Percentiles rank a stretch among this genome's conserved stretches.
Conservation (phyloP, 2,329 filamentous ascomycete genomes). For the Arthroderma uncinatum region DNA sequence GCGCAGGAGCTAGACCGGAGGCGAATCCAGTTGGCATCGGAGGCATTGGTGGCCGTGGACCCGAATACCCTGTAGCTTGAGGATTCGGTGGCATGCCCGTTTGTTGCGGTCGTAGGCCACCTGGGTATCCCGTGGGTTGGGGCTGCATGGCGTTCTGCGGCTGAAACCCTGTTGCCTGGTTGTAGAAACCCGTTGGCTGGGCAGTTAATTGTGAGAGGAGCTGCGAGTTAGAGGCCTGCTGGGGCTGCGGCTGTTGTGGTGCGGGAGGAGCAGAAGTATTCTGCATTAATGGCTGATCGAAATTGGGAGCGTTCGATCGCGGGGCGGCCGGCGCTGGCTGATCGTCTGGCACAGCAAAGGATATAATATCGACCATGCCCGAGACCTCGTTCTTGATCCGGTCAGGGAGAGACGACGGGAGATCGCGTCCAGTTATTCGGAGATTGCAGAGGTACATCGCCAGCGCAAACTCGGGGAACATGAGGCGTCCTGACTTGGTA, state of each 20-base stretch:
- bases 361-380: conserved; percentile 99
- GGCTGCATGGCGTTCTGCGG: conserved; percentile 36
- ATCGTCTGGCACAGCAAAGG: conserved; percentile 79
- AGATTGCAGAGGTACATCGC: conserved; percentile 98
- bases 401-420: conserved; percentile 67
- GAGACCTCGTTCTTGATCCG: conserved; percentile 92
- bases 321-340: conserved; percentile 40
- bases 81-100: conserved; percentile 62
- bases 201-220: conserved; percentile 47
- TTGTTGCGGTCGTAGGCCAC: conserved; percentile 51
- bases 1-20: conserved; percentile 47
- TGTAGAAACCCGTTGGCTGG: conserved; percentile 40
- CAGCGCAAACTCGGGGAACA: conserved; percentile 94
- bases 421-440: conserved; percentile 71
- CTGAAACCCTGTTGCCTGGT: conserved; percentile 59
- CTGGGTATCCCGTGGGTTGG: conserved; percentile 36
- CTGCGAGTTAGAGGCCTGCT: conserved; percentile 59
- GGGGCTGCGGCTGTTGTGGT: conserved; percentile 54
- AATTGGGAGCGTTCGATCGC: conserved; percentile 58
- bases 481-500: conserved; percentile 86
- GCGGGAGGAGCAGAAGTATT: conserved; percentile 41
- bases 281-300: conserved; percentile 46
- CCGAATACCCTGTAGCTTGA: conserved; percentile 68
- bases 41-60: conserved; percentile 67
- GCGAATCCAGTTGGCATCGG: conserved; percentile 70